These are phyloP conservation scores for Penicillium canariense DNA, from an alignment of 495 filamentous ascomycete species.

Conservation along the genomic window DNA sequence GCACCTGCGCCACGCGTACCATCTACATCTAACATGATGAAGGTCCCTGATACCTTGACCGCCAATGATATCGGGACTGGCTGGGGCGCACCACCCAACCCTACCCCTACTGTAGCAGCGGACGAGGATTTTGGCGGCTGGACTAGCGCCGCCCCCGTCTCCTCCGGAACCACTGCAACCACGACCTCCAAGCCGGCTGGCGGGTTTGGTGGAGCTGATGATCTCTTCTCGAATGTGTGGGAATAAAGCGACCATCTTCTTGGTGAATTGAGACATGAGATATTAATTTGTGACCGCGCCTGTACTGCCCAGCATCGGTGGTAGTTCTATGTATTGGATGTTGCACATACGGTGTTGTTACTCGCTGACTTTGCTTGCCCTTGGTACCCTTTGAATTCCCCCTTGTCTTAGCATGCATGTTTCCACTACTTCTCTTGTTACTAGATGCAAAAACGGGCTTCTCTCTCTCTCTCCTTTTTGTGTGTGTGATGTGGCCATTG, in stretches of 20 bases:
- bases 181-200: slow-evolving; percentile 48
- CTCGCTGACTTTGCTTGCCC: neutral
- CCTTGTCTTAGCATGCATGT: neutral
- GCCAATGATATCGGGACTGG: slow-evolving; percentile 50
- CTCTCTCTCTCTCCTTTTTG: no score
- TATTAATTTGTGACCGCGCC: slow-evolving; percentile 3
- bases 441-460: neutral
- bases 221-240: slow-evolving; percentile 95
- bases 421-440: neutral
- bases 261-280: slow-evolving; percentile 11
- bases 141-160: slow-evolving; percentile 64
- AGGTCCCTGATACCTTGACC: slow-evolving; percentile 46
- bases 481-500: neutral
- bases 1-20: slow-evolving; percentile 14
- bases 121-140: slow-evolving; percentile 96
- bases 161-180: slow-evolving; percentile 38
- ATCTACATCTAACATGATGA: slow-evolving; percentile 41
- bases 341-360: neutral
- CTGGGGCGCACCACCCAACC: slow-evolving; percentile 53
- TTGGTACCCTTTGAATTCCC: neutral
- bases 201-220: slow-evolving; percentile 70
- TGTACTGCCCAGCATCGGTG: slow-evolving; percentile 12
- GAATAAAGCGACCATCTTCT: slow-evolving; percentile 45
- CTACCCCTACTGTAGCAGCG: slow-evolving; percentile 62
- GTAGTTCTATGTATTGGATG: slow-evolving; percentile 5